These are phyloP conservation scores for Penicillium aurantiogriseum DNA, from an alignment of 2,329 filamentous ascomycete species.

Conservation along the genomic window DNA sequence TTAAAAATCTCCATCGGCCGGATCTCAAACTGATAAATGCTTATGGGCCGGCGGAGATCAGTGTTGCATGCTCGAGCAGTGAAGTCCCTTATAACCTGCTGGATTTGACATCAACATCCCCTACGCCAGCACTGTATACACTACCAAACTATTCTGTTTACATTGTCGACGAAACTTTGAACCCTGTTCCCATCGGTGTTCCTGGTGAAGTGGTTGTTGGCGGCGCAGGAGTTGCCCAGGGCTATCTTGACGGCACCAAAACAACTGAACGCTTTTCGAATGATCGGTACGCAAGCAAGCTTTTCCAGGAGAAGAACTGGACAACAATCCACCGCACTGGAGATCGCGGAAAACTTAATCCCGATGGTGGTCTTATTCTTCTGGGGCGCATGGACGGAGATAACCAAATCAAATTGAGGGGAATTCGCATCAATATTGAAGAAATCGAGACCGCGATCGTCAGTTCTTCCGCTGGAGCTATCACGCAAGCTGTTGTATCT, in stretches of 20 bases:
- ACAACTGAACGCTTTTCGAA: slow-evolving; percentile 11
- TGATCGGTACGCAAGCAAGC: slow-evolving; percentile 12
- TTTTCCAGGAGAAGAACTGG: slow-evolving; percentile 15
- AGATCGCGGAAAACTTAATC: slow-evolving; percentile 14
- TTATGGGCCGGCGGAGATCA: slow-evolving; percentile 33
- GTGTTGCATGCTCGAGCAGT: slow-evolving; percentile 18
- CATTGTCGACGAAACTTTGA: slow-evolving; percentile 42
- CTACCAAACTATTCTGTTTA: slow-evolving; percentile 42
- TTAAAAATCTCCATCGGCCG: slow-evolving; percentile 12
- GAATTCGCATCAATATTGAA: slow-evolving; percentile 46
- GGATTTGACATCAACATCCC: background rate
- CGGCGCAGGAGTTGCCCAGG: slow-evolving; percentile 21
- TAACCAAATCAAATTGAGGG: slow-evolving; percentile 32
- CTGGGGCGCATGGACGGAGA: slow-evolving; percentile 32
- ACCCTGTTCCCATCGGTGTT: slow-evolving; percentile 42
- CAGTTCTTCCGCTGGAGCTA: slow-evolving; percentile 16
- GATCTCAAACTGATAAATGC: slow-evolving; percentile 23
- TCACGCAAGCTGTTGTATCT: slow-evolving; percentile 18
- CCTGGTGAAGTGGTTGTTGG: slow-evolving; percentile 47
- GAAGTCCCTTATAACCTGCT: slow-evolving; percentile 20
- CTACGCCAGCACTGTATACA: slow-evolving; percentile 19
- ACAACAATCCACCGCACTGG: slow-evolving; percentile 13
- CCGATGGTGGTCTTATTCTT: slow-evolving; percentile 29
- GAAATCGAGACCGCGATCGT: slow-evolving; percentile 46
- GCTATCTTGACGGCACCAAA: slow-evolving; percentile 14